phyloP scores from a whole-genome alignment of 1,284 basidiomycete genomes.

The Earliella scabrosa region DNA sequence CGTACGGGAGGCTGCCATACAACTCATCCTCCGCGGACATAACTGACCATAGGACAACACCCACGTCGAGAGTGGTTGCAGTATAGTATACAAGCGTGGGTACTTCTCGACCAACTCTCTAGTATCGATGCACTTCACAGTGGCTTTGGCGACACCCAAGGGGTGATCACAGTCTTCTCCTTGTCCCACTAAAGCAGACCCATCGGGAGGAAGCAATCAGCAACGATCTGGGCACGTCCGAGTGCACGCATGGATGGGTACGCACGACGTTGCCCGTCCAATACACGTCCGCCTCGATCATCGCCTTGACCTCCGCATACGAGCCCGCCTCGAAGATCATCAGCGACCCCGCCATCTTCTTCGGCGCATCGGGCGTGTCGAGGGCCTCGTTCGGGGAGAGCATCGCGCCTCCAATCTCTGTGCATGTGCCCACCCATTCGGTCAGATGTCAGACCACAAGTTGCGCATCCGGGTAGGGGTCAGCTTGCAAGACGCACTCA shows the following conservation, averaged over 20 bases:
- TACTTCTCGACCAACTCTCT: no score
- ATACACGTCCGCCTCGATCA: constrained; percentile 32
- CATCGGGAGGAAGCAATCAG: not conserved
- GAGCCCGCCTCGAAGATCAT: constrained; percentile 32
- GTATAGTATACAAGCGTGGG: no score
- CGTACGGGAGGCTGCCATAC: no score
- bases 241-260: no score
- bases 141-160: constrained; percentile 23
- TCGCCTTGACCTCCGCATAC: constrained; percentile 30
- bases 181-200: constrained; percentile 25
- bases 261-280: constrained; percentile 30
- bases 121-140: not conserved
- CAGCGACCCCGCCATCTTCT: constrained; percentile 35
- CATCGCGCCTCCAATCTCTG: constrained; percentile 35
- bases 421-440: not conserved
- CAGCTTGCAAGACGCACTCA: no score
- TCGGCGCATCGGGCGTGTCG: constrained; percentile 25
- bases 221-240: not conserved
- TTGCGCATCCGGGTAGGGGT: no score
- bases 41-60: no score
- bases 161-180: constrained; percentile 27
- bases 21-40: no score
- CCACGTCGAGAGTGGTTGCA: no score
- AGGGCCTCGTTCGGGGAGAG: constrained; percentile 32
- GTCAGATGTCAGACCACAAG: no score